Evolutionary conservation across 495 filamentous ascomycete genomes (phyloP).

Genomic region (Aspergillus conjunctus): DNA sequence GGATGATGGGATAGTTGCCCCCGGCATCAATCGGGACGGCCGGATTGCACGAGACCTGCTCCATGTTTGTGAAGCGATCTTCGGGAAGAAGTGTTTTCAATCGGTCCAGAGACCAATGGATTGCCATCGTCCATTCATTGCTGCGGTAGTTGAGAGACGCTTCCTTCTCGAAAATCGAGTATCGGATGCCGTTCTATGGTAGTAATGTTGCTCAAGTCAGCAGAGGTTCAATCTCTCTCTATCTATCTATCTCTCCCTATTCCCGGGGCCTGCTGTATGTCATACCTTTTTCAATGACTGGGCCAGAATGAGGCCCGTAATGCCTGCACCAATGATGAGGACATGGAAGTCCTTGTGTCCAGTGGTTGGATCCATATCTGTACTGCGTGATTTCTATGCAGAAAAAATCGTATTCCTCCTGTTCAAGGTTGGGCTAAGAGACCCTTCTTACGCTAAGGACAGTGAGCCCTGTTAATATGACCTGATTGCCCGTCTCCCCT

Average conservation of each 20-base stretch:
- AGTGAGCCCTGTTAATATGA: not conserved
- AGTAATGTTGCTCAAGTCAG: not conserved
- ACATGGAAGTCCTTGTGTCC: slow-evolving; percentile 4
- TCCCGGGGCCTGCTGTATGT: not conserved
- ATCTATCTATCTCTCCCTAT: not conserved
- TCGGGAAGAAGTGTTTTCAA: slow-evolving; percentile 1
- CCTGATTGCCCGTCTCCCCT: not conserved
- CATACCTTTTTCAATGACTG: slow-evolving; percentile 9
- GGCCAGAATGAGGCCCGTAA: slow-evolving; percentile 8
- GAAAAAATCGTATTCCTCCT: not conserved
- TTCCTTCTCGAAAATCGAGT: slow-evolving; percentile 11
- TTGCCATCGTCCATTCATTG: slow-evolving; percentile 19
- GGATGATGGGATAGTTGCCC: slow-evolving; percentile 14
- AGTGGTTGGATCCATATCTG: not conserved
- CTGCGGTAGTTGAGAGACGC: slow-evolving; percentile 12
- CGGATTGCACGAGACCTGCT: slow-evolving; percentile 4
- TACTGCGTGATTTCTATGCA: not conserved
- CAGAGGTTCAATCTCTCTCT: not conserved
- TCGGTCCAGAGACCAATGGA: slow-evolving; percentile 13
- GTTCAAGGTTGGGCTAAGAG: not conserved
- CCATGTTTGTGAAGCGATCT: not conserved
- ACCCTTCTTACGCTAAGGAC: not conserved
- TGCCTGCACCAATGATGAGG: slow-evolving; percentile 12
- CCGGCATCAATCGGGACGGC: not conserved
- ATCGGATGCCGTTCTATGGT: slow-evolving; percentile 8